Conservation (phyloP, 108 stramenopile species). For the Craspedostauros australis region DNA sequence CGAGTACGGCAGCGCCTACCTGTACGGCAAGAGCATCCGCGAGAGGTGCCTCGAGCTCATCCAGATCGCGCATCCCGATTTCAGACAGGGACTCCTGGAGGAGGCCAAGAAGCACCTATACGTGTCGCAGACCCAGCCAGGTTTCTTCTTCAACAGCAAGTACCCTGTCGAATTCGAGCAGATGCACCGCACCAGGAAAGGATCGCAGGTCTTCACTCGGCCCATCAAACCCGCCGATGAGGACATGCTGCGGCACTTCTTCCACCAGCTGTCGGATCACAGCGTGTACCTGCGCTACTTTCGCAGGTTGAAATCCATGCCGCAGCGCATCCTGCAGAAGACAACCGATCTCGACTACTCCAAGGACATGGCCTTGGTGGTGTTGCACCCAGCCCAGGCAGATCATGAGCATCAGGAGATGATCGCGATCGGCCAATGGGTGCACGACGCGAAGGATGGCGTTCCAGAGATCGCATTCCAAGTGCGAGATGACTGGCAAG, state of each 20-base stretch:
- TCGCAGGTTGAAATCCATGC: constrained; percentile 25
- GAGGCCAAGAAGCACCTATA: constrained; percentile 22
- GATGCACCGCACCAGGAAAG: constrained; percentile 18
- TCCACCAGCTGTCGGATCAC: constrained; percentile 31
- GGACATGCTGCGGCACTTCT: constrained; percentile 22
- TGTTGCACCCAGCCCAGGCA: constrained; percentile 9
- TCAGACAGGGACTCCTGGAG: constrained; percentile 19
- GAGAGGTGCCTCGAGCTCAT: constrained; percentile 31
- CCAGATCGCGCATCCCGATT: constrained; percentile 34
- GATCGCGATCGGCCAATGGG: constrained; percentile 31
- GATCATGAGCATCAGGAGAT: constrained; percentile 7
- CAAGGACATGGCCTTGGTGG: constrained; percentile 33
- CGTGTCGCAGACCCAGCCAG: constrained; percentile 12
- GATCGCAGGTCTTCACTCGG: constrained; percentile 14
- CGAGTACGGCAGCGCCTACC: constrained; percentile 22
- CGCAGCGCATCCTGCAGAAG: constrained; percentile 30
- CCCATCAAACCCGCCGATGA: constrained; percentile 27
- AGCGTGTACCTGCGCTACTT: constrained; percentile 29
- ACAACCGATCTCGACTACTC: constrained; percentile 26
- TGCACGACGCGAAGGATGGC: constrained; percentile 16
- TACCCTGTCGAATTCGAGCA: constrained; percentile 22
- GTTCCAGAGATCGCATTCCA: constrained; percentile 30
- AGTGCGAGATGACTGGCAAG: constrained; percentile 38
- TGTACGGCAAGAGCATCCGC: constrained; percentile 33
- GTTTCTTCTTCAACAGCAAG: constrained; percentile 3